Conservation (phyloP, 2,329 filamentous ascomycete genomes). For the Gnomoniopsis smithogilvyi region DNA sequence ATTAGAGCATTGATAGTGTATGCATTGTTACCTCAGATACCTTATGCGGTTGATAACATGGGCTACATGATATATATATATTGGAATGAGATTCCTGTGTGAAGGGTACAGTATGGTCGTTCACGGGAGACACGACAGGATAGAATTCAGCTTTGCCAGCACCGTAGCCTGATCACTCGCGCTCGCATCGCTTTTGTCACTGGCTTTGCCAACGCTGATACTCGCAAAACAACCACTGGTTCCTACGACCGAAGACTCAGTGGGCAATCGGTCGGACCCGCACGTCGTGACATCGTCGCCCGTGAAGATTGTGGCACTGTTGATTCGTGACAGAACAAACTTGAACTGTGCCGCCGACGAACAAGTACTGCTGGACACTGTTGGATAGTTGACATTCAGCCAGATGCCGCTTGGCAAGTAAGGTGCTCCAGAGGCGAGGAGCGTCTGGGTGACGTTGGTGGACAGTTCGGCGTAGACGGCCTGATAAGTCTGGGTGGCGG, state of each 20-base stretch:
- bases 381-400: conserved; percentile 69
- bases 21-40: too few species aligned
- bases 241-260: conserved; percentile 51
- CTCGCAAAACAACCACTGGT: conserved; percentile 56
- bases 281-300: conserved; percentile 55
- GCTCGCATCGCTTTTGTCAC: conserved; percentile 56
- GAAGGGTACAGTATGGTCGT: too few species aligned
- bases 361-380: conserved; percentile 45
- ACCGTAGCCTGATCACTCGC: conserved; percentile 49
- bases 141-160: conserved; percentile 41
- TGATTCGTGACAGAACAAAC: conserved; percentile 63
- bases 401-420: conserved; percentile 60
- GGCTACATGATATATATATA: too few species aligned
- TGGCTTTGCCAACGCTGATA: conserved; percentile 59
- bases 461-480: conserved; percentile 62
- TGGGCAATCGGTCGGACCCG: conserved; percentile 51
- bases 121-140: conserved; percentile 10
- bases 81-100: too few species aligned
- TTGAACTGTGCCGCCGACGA: conserved; percentile 51
- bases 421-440: conserved; percentile 56
- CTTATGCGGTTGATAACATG: too few species aligned
- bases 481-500: conserved; percentile 42
- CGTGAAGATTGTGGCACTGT: conserved; percentile 31
- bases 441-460: conserved; percentile 50
- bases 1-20: too few species aligned